Evolutionary conservation across 768 basidiomycete species (phyloP), one percentile per base, ranked within the genome.

Genomic region (Pleurotus eryngii): DNA sequence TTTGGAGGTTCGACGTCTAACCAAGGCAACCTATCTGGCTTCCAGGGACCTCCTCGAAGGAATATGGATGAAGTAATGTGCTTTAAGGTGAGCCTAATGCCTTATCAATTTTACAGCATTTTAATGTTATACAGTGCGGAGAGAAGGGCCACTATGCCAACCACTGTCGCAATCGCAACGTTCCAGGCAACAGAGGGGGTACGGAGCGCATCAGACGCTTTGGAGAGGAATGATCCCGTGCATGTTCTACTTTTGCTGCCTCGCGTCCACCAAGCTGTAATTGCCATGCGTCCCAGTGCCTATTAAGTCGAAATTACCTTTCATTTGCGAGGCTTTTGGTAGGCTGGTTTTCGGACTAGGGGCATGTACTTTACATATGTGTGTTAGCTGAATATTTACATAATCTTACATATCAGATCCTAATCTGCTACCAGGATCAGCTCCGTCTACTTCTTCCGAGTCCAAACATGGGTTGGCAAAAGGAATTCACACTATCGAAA

Each of bases 121-220:
- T 51, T 35, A 62, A 4, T 45, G 57, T 55, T 49, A 57, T 62
- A 4, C 60, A 93, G 87, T 97, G 95, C 65, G 92, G 92, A 38
- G 87, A 92, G 70, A 88, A 89, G 63, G 96, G 96, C 1, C 96
- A 98, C 68, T 96, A 96, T 67, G 95, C 95, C 17, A 96, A 97
- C 68, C 86, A 91, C 64, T 97, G 95, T 71, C 83, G 88, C 42
- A 95, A 95, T 69, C 77, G 90, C 56, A 95, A 94, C 68, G 88
- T 93, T 20, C 94, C 94, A 24, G 94, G 94, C 11, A 93, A 92
- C 68, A 81, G 94, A 49, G 94, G 94, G 56, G 94, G 94, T 6
- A 72, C 85, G 47, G 90, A 91, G 62, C 79, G 80, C 45, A 58
- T 70, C n/a, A 76, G 76, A 64, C 71, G 74, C 64, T 79, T 71